Percentiles rank a stretch among this genome's conserved stretches.
These are phyloP conservation scores for Centaurea solstitialis DNA, from an alignment of 129 eudicot species.

Conservation along the genomic window DNA sequence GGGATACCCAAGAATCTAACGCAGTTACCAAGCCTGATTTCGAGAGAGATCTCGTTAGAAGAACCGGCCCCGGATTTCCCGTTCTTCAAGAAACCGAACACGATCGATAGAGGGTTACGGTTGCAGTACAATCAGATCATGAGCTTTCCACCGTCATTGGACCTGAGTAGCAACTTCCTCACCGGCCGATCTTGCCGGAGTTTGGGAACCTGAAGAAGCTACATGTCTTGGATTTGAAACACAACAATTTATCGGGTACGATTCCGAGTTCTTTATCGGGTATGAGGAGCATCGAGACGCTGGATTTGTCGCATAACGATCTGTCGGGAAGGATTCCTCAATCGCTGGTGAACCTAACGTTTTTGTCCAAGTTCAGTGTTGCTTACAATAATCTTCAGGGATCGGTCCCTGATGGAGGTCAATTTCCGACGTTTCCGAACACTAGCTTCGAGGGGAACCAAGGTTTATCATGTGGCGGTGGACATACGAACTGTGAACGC, in stretches of 20 bases:
- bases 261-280: conserved; percentile 55
- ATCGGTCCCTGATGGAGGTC: conserved; percentile 39
- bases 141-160: conserved; percentile 61
- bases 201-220: conserved; percentile 57
- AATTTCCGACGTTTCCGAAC: conserved; percentile 50
- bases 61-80: conserved; percentile 67
- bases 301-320: conserved; percentile 66
- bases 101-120: conserved; percentile 25
- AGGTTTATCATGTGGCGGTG: conserved; percentile 53
- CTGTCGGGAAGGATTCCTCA: conserved; percentile 55
- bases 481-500: conserved; percentile 16
- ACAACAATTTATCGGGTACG: conserved; percentile 54
- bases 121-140: conserved; percentile 48
- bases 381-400: conserved; percentile 61
- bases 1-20: conserved; percentile 62
- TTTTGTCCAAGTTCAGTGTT: conserved; percentile 54
- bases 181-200: conserved; percentile 69
- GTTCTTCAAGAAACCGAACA: conserved; percentile 47
- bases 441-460: conserved; percentile 65
- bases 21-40: conserved; percentile 42
- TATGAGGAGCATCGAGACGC: conserved; percentile 51
- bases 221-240: conserved; percentile 53
- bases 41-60: conserved; percentile 40
- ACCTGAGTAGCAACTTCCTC: conserved; percentile 54
- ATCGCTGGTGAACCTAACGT: conserved; percentile 45